Conservation (phyloP, 805 yeast genomes). For the Groenewaldozyma salmanticensis region DNA sequence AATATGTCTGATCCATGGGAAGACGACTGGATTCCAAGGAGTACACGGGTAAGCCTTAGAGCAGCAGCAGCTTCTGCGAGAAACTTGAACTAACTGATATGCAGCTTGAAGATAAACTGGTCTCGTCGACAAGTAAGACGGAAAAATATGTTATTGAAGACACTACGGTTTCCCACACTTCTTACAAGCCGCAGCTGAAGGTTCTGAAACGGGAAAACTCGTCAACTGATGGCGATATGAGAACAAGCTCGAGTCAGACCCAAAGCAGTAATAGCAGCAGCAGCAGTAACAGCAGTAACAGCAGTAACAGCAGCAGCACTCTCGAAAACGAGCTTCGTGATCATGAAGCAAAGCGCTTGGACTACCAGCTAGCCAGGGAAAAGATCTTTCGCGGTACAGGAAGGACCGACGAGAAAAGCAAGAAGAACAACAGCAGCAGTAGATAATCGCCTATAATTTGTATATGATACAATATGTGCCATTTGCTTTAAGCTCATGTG, state of each 20-base stretch:
- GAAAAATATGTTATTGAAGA: constrained; percentile 10
- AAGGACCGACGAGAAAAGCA: neutral
- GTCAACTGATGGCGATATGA: neutral
- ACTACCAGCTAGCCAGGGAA: constrained; percentile 1
- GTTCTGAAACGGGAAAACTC: constrained; percentile 13
- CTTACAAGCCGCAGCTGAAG: constrained; percentile 14
- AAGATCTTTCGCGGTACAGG: neutral
- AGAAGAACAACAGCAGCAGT: neutral
- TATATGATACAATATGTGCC: neutral
- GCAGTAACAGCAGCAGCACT: too few species aligned
- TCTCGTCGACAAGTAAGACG: neutral
- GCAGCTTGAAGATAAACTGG: too few species aligned
- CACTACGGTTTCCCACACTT: constrained; percentile 6
- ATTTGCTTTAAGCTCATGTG: too few species aligned
- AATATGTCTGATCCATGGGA: constrained; percentile 11
- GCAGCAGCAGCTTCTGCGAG: too few species aligned
- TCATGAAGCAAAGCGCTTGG: neutral
- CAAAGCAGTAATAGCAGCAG: too few species aligned
- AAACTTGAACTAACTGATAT: too few species aligned
- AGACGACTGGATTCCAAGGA: constrained; percentile 9
- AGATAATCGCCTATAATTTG: neutral
- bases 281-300: too few species aligned
- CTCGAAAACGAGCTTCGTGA: too few species aligned
- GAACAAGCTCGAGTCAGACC: too few species aligned
- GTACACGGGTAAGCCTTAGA: neutral